Base-by-base conservation (phyloP, 176 grass and related monocot species). In the Cenchrus americanus region DNA sequence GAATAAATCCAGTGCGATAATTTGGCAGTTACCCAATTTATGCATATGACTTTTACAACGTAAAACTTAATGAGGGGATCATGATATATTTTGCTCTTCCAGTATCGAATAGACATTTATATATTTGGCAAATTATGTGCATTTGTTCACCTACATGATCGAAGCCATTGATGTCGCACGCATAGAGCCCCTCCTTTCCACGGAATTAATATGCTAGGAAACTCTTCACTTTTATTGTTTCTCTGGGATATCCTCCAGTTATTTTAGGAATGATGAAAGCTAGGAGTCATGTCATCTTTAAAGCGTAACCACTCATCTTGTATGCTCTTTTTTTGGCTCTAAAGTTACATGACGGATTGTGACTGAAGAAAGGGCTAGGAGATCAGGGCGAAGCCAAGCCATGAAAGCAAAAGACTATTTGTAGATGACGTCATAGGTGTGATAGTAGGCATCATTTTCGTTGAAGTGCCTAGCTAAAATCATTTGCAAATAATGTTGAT, bases 181-280 rank as follows among this genome's bases (percentile, higher is more conserved):
- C 62, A 62, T 14, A 44, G 27, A 62, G 7, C n/a, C 40, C 58
- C 23, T 48, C 8, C 18, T 3, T 46, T 24, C 1, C 14, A 6
- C n/a, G 10, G 77, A 80, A n/a, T n/a, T n/a, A n/a, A 53, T 37
- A 80, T 66, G 26, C 62, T 66, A 40, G 17, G 44, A 78, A 66
- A 67, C 23, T 40, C 21, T 22, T 9, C 46, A 5, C 23, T 66
- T 80, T 22, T 14, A 47, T 9, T 57, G 8, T 24, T 24, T 23
- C 2, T 10, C 4, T 66, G 0, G 0, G 46, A 81, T 26, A 42
- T 73, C 19, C 11, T 43, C 32, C 44, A 51, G 17, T 13, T 23
- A 15, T 42, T 24, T 83, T 19, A 41, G 47, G 8, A 7, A 22
- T 22, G 64, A 10, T 12, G 15, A 76, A 53, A 65, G 71, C 30